Percentiles rank a stretch among this genome's conserved stretches.
phyloP scores from a whole-genome alignment of 2,329 filamentous ascomycete species.

The Fusarium piperis region DNA sequence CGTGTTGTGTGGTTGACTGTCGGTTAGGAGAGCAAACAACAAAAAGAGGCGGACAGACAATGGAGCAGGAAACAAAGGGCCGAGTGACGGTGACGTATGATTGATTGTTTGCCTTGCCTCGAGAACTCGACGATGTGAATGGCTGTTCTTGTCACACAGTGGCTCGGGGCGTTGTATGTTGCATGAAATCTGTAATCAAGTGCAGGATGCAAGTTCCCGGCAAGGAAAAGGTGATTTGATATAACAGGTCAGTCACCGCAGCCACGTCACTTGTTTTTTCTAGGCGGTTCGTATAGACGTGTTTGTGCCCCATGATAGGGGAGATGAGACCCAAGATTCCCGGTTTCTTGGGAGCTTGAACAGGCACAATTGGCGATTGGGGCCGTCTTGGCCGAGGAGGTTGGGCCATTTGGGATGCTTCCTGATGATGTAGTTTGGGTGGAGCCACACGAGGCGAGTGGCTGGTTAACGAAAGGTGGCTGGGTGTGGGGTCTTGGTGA shows the following conservation, averaged over 20 bases:
- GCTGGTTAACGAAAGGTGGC: background rate
- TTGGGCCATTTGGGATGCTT: background rate
- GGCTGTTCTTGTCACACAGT: background rate
- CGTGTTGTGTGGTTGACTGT: background rate
- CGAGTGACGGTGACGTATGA: background rate
- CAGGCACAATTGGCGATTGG: background rate
- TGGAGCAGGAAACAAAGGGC: background rate
- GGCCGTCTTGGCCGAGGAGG: slow-evolving; percentile 3
- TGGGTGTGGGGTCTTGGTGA: background rate
- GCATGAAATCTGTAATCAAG: background rate
- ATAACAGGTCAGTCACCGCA: slow-evolving; percentile 1
- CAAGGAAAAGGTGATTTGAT: background rate
- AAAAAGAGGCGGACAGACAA: background rate
- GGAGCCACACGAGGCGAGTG: background rate
- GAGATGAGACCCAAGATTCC: background rate
- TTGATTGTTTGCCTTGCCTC: background rate
- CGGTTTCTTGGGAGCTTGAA: background rate
- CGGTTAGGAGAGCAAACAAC: background rate
- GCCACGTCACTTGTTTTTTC: slow-evolving; percentile 21
- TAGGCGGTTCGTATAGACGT: background rate
- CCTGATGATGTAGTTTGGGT: background rate
- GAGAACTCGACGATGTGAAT: background rate
- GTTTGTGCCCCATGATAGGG: background rate
- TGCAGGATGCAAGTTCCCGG: slow-evolving; percentile 21
- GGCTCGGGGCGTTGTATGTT: background rate